phyloP scores from a whole-genome alignment of 2,329 filamentous ascomycete genomes.

The Laburnicola sp. region DNA sequence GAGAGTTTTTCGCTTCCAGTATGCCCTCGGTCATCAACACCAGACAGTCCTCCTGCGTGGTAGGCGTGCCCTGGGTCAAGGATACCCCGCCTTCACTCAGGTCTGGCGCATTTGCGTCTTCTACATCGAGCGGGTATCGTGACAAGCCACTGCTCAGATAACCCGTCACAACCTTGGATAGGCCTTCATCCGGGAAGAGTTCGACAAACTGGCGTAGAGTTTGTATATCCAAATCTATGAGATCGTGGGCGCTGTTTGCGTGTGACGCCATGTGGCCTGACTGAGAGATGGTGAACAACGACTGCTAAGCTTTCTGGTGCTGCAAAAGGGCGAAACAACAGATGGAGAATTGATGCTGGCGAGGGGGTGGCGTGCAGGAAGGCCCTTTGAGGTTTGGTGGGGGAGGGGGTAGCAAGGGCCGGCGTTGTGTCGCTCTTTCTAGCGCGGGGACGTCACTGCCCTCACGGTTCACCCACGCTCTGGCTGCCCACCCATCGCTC shows the following conservation, averaged over 20 bases:
- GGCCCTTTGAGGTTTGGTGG: neutral
- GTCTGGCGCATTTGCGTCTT: conserved; percentile 46
- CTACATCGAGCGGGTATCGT: conserved; percentile 66
- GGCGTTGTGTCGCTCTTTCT: conserved; percentile 16
- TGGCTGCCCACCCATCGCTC: conserved; percentile 16
- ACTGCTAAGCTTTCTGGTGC: no score
- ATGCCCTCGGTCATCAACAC: conserved; percentile 71
- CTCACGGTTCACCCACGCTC: conserved; percentile 9
- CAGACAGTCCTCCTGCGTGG: conserved; percentile 77
- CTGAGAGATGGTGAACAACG: conserved; percentile 2
- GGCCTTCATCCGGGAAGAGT: conserved; percentile 81
- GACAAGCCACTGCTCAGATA: conserved; percentile 84
- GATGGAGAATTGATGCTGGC: neutral
- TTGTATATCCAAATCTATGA: conserved; percentile 71
- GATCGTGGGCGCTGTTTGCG: conserved; percentile 41
- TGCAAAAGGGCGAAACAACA: neutral
- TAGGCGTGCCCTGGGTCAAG: conserved; percentile 54
- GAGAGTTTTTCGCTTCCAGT: conserved; percentile 61
- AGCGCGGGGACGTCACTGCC: conserved; percentile 31
- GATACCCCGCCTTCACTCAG: conserved; percentile 50
- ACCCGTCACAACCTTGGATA: conserved; percentile 78
- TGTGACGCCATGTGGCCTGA: conserved; percentile 38
- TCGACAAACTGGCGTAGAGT: conserved; percentile 78
- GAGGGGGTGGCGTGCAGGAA: conserved; percentile 3
- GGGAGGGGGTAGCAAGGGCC: neutral